These are phyloP conservation scores for Coniella vitis DNA, from an alignment of 2,329 filamentous ascomycete genomes.

Conservation along the genomic window DNA sequence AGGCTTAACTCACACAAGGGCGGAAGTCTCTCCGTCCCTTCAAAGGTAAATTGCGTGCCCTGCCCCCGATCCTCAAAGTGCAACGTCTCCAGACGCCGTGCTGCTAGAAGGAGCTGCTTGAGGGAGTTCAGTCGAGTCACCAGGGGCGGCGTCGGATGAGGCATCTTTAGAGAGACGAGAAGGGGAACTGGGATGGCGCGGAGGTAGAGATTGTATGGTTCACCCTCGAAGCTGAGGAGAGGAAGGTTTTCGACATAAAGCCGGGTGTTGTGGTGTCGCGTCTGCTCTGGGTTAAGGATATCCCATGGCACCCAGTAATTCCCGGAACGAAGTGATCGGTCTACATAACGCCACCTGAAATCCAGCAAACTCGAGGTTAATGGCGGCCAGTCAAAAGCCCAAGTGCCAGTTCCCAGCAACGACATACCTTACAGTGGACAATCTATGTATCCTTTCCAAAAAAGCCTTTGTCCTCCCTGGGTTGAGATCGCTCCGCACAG, in stretches of 20 bases:
- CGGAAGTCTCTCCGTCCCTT: constrained; percentile 33
- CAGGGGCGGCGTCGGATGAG: constrained; percentile 32
- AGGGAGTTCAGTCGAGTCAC: constrained; percentile 34
- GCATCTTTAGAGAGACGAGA: constrained; percentile 34
- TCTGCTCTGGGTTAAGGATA: constrained; percentile 28
- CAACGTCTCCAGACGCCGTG: constrained; percentile 30
- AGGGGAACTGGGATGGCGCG: constrained; percentile 31
- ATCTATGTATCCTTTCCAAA: constrained; percentile 28
- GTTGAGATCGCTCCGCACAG: constrained; percentile 33
- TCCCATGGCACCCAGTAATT: constrained; percentile 32
- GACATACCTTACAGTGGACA: constrained; percentile 34
- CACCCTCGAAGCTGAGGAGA: constrained; percentile 28
- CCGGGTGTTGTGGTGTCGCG: constrained; percentile 23
- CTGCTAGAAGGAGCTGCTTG: constrained; percentile 34
- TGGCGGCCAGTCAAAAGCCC: background rate
- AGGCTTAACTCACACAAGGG: constrained; percentile 34
- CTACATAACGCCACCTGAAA: constrained; percentile 33
- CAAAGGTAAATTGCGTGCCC: constrained; percentile 37
- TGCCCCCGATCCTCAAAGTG: constrained; percentile 38
- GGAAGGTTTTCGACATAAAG: constrained; percentile 36
- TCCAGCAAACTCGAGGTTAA: background rate
- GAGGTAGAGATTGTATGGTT: constrained; percentile 30
- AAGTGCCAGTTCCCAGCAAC: background rate
- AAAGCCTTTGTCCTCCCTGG: constrained; percentile 29
- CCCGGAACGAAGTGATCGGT: constrained; percentile 22